Evolutionary conservation across 345 rosid genomes (phyloP).

Genomic region (Rubroshorea leprosula): DNA sequence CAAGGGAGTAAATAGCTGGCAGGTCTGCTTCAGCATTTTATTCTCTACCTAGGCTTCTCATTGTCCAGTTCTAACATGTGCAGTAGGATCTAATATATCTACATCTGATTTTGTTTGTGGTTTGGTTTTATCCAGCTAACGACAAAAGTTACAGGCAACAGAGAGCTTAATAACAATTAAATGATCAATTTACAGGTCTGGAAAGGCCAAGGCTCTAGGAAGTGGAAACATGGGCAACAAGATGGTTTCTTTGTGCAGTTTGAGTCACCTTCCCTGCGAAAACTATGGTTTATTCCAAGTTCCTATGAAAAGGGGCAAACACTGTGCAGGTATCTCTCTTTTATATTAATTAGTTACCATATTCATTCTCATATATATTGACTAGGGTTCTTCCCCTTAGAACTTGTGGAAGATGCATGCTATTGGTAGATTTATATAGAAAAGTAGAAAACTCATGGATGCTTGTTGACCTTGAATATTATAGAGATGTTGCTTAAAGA

Average conservation of each 20-base stretch:
- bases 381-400: not conserved
- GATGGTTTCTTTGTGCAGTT: constrained; percentile 95
- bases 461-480: no score
- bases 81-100: no score
- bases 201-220: constrained; percentile 98
- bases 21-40: no score
- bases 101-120: no score
- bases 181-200: constrained; percentile 51
- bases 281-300: constrained; percentile 89
- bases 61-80: no score
- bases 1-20: not conserved
- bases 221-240: constrained; percentile 86
- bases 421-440: not conserved
- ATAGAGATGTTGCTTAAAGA: no score
- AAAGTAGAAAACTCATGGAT: constrained; percentile 6
- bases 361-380: not conserved
- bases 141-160: no score
- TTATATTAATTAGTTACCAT: not conserved
- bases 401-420: not conserved
- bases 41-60: no score
- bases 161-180: not conserved
- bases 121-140: no score
- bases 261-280: constrained; percentile 62
- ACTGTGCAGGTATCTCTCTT: constrained; percentile 61
- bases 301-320: constrained; percentile 70